Base-by-base conservation (phyloP, 192 early-diverging fungal species). In the Coemansia sp. region DNA sequence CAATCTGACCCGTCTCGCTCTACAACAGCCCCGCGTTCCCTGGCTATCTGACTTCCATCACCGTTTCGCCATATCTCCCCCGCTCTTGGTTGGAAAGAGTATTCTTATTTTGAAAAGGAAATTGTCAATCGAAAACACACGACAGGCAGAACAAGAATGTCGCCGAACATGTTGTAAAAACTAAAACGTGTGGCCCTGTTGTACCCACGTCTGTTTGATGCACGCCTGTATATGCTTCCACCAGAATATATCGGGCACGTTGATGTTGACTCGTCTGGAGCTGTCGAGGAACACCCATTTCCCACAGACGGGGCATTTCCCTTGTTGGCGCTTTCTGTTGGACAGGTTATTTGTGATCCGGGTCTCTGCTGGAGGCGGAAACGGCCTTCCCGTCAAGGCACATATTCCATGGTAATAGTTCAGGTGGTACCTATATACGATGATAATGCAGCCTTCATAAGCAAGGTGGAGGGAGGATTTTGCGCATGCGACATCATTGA, bases 141-240 rank as follows among this genome's bases (percentile, higher is more conserved):
- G 10, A 34, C 33, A 34, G 10, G 33, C 10, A 10, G 33, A 34
- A 34, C 5, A 34, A 10, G 33, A 4, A 34, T 19, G 13, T 19
- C 5, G 41, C 41, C 41, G 15, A 44, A n/a, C n/a, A 44, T 10
- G 13, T 44, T 13, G 15, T 6, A 17, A 17, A 44, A 44, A 44
- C 45, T 48, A 48, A 48, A 48, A 25, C 6, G 45, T 48, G 4
- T 22, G 45, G 22, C 53, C 31, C 29, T 63, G 33, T n/a, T 31
- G 34, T 11, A 58, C 14, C 79, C 79, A 75, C 8, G 61, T 44
- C n/a, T 61, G 62, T 52, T 71, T 80, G 55, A 62, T 66, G 67
- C 81, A 83, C 25, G 62, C 69, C 38, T 83, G 76, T 31, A 75
- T 75, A 44, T 83, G 81, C 55, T 83, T 83, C 81, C 81, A 83